A percentile compares a stretch with the other conserved stretches of the same genome.
phyloP scores from a whole-genome alignment of 2,329 filamentous ascomycete genomes.

The Aureobasidium sp. region DNA sequence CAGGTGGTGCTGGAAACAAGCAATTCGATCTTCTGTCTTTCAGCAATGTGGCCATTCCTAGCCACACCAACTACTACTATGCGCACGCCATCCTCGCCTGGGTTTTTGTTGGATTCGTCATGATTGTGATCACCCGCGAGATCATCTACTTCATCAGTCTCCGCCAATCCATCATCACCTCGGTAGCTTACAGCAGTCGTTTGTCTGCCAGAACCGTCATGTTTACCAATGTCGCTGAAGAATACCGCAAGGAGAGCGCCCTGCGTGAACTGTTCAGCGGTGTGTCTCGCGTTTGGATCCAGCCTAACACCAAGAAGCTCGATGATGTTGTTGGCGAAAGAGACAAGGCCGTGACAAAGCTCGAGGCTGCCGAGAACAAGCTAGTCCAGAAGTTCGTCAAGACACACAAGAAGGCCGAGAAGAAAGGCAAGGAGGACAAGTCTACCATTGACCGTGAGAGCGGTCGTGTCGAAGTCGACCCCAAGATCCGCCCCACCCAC shows the following conservation, averaged over 20 bases:
- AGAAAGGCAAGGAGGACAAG: conserved; percentile 10
- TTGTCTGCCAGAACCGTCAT: conserved; percentile 42
- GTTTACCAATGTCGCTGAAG: conserved; percentile 44
- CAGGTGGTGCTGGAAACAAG: conserved; percentile 49
- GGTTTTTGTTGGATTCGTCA: conserved; percentile 57
- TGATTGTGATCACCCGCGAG: conserved; percentile 68
- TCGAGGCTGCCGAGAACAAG: conserved; percentile 41
- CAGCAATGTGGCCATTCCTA: conserved; percentile 30
- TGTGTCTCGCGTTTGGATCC: conserved; percentile 38
- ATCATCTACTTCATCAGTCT: conserved; percentile 42
- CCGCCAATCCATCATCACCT: conserved; percentile 42
- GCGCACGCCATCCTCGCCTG: conserved; percentile 38
- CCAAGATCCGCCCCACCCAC: conserved; percentile 71
- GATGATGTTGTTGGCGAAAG: conserved; percentile 38
- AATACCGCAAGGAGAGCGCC: conserved; percentile 52
- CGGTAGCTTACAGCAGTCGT: conserved; percentile 36
- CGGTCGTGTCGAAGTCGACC: conserved; percentile 43
- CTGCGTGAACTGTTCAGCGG: conserved; percentile 58
- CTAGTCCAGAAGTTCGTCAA: conserved; percentile 32
- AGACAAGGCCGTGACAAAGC: conserved; percentile 35
- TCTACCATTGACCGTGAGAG: conserved; percentile 19
- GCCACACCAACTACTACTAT: conserved; percentile 44
- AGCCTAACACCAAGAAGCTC: conserved; percentile 39
- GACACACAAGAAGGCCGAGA: conserved; percentile 18
- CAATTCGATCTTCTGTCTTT: conserved; percentile 29